These are phyloP conservation scores for Claviceps lovelessii DNA, from an alignment of 2,329 filamentous ascomycete species.

Conservation along the genomic window DNA sequence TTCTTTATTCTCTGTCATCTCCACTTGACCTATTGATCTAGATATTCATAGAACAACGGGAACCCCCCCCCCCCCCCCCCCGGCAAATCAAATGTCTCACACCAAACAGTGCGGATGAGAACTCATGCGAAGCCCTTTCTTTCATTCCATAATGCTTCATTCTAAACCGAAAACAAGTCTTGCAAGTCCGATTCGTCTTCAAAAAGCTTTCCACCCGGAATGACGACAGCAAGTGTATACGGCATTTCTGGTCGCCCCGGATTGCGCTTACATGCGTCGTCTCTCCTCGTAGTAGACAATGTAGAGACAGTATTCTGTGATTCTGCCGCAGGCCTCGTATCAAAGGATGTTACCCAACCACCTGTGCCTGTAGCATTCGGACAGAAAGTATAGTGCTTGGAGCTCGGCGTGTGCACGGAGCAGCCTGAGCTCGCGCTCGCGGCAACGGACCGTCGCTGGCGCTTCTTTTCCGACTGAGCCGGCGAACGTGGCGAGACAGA, in stretches of 20 bases:
- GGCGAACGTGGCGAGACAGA: slow-evolving; percentile 1
- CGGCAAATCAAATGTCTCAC: not conserved
- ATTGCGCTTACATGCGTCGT: not conserved
- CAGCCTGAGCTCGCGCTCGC: not conserved
- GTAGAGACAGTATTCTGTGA: not conserved
- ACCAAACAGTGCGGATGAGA: not conserved
- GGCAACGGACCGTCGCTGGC: not conserved
- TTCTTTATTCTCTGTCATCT: not conserved
- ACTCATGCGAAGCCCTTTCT: not conserved
- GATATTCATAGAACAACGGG: too few relatives aligned
- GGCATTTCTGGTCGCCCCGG: not conserved
- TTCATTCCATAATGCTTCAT: not conserved
- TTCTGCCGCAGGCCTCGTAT: not conserved
- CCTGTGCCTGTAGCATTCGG: not conserved
- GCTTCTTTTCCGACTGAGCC: not conserved
- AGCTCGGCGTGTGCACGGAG: not conserved
- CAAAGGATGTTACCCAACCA: not conserved
- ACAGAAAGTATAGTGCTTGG: not conserved
- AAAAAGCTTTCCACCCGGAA: slow-evolving; percentile 1
- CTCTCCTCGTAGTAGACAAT: not conserved
- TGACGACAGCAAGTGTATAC: not conserved
- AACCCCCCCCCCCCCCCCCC: too few relatives aligned
- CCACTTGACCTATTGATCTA: not conserved
- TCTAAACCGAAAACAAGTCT: not conserved
- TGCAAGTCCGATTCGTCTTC: not conserved